Evolutionary conservation across 2,329 filamentous ascomycete species (phyloP).

Genomic region (Diaporthe nobilis): DNA sequence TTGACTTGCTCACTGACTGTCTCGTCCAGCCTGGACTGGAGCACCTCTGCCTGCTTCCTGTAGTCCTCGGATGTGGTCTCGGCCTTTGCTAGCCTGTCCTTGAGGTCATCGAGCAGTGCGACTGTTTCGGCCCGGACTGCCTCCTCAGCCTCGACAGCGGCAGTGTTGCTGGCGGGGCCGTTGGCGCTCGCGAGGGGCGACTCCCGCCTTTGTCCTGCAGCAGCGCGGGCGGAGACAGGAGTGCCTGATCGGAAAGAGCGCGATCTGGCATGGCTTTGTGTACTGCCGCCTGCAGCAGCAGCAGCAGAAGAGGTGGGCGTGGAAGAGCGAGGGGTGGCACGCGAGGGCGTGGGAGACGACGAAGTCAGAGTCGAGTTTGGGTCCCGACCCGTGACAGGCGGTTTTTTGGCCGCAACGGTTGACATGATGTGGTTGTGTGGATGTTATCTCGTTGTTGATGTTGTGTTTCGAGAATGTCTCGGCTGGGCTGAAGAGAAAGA

Average conservation of each 20-base stretch:
- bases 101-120: slow-evolving; percentile 85
- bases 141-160: slow-evolving; percentile 70
- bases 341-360: slow-evolving; percentile 54
- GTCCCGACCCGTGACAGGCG: slow-evolving; percentile 62
- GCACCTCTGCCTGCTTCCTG: slow-evolving; percentile 85
- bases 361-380: slow-evolving; percentile 52
- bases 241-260: slow-evolving; percentile 75
- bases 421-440: slow-evolving; percentile 58
- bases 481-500: slow-evolving; percentile 32
- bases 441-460: slow-evolving; percentile 19
- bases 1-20: slow-evolving; percentile 85
- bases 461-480: slow-evolving; percentile 30
- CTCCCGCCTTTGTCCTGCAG: slow-evolving; percentile 72
- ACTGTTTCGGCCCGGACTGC: slow-evolving; percentile 85
- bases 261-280: slow-evolving; percentile 59
- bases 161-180: slow-evolving; percentile 54
- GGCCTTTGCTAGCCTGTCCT: slow-evolving; percentile 84
- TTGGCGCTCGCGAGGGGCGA: slow-evolving; percentile 57
- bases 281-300: slow-evolving; percentile 57
- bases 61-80: slow-evolving; percentile 84
- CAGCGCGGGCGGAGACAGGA: slow-evolving; percentile 81
- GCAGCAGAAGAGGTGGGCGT: slow-evolving; percentile 62
- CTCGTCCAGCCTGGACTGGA: slow-evolving; percentile 90
- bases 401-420: slow-evolving; percentile 65
- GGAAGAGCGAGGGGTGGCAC: slow-evolving; percentile 60